Conservation (phyloP, 352 stramenopile genomes). For the Pythium periplocum region DNA sequence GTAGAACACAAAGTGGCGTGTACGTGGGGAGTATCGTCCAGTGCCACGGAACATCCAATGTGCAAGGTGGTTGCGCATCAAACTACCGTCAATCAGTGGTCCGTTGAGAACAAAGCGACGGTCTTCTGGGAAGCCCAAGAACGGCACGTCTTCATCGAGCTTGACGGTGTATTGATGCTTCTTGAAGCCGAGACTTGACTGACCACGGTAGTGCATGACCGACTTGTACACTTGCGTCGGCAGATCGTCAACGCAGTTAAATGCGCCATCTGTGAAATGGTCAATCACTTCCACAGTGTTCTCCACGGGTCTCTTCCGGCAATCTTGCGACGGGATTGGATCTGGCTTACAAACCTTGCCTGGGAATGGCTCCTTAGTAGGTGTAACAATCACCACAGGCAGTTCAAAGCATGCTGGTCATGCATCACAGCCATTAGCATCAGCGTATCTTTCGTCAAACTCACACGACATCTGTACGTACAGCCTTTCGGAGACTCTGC, state of each 20-base stretch:
- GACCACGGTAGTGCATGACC: conserved; percentile 14
- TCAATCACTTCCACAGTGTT: conserved; percentile 7
- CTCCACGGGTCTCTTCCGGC: conserved; percentile 3
- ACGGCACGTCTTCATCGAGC: conserved; percentile 3
- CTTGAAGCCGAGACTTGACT: conserved; percentile 19
- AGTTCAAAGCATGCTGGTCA: conserved; percentile 9
- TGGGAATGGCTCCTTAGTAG: conserved; percentile 4
- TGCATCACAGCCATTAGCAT: too few species aligned
- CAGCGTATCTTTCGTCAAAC: too few species aligned
- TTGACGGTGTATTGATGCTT: conserved; percentile 19
- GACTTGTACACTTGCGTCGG: conserved; percentile 1
- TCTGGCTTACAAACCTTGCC: not conserved
- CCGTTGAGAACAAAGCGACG: conserved; percentile 12
- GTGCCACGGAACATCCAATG: conserved; percentile 64
- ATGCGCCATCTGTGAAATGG: not conserved
- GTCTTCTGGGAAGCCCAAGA: conserved; percentile 13
- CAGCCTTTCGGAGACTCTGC: too few species aligned
- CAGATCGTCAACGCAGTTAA: conserved; percentile 6
- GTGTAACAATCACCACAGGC: conserved; percentile 9
- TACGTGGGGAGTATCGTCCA: conserved; percentile 52
- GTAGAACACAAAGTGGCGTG: conserved; percentile 50
- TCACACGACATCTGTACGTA: too few species aligned
- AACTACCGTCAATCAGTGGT: conserved; percentile 37
- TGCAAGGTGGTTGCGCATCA: conserved; percentile 65
- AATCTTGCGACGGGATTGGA: conserved; percentile 3